Evolutionary conservation across 2,329 filamentous ascomycete species (phyloP).

Genomic region (Aureobasidium vineae): DNA sequence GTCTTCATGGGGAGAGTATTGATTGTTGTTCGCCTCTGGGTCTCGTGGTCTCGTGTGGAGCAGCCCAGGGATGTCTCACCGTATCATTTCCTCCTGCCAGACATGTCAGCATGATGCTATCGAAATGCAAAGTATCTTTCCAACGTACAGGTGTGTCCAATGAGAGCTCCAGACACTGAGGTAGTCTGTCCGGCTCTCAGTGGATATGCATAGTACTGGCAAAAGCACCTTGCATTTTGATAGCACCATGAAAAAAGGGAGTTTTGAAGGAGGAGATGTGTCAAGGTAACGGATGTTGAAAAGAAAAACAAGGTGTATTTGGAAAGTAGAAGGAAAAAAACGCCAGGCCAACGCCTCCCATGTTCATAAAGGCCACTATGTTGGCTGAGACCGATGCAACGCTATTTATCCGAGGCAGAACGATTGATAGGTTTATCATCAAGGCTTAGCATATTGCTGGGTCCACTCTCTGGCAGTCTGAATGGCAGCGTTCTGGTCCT

Average conservation of each 20-base stretch:
- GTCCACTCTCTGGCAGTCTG: constrained; percentile 93
- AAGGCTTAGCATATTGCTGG: constrained; percentile 67
- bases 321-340: constrained; percentile 4
- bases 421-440: background rate
- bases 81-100: background rate
- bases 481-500: constrained; percentile 89
- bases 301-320: constrained; percentile 12
- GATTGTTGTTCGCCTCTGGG: background rate
- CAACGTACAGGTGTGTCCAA: background rate
- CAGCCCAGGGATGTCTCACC: background rate
- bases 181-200: background rate
- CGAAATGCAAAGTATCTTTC: background rate
- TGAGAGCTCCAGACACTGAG: background rate
- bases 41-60: background rate
- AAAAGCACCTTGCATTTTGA: background rate
- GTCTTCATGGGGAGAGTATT: background rate
- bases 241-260: background rate
- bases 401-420: constrained; percentile 26
- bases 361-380: constrained; percentile 22
- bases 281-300: background rate
- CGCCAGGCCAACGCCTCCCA: constrained; percentile 19
- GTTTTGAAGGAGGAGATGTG: background rate
- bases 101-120: background rate
- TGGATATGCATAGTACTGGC: background rate
- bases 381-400: constrained; percentile 26